phyloP scores from a whole-genome alignment of 768 basidiomycete species.

The Tulasnella sp. region DNA sequence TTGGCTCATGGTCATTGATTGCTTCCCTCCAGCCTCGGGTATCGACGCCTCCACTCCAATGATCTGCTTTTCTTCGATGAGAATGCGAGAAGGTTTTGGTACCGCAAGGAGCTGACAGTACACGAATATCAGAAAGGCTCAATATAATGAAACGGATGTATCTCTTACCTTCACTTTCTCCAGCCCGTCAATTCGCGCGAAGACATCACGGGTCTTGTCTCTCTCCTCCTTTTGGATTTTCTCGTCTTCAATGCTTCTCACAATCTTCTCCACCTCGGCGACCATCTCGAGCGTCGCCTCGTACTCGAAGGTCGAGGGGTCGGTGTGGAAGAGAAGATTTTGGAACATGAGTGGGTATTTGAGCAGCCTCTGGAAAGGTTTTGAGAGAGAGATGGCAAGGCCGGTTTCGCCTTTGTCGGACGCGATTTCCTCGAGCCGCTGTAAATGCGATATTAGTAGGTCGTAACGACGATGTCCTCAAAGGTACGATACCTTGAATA shows the following conservation, averaged over 20 bases:
- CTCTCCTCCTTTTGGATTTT: conserved; percentile 96
- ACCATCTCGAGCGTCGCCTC: conserved; percentile 96
- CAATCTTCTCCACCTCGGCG: conserved; percentile 94
- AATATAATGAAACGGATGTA: neutral
- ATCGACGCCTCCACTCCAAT: conserved; percentile 43
- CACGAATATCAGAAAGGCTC: neutral
- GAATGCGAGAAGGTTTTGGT: conserved; percentile 84
- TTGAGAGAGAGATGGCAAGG: conserved; percentile 91
- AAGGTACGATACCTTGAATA: conserved; percentile 51
- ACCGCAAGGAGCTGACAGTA: conserved; percentile 60
- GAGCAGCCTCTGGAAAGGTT: conserved; percentile 94
- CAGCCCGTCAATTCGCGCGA: conserved; percentile 94
- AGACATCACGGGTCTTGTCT: conserved; percentile 91
- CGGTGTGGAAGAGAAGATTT: conserved; percentile 94
- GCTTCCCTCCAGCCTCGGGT: conserved; percentile 3
- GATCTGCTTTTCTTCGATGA: conserved; percentile 69
- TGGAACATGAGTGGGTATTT: conserved; percentile 98
- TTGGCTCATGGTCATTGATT: conserved; percentile 20
- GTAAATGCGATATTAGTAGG: neutral
- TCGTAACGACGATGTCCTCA: neutral
- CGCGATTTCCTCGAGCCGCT: conserved; percentile 75
- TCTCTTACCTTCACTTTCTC: conserved; percentile 80
- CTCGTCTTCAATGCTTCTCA: conserved; percentile 96
- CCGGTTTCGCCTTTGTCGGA: conserved; percentile 90
- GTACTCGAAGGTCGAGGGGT: conserved; percentile 96